These are phyloP conservation scores for Amyloporia xantha DNA, from an alignment of 768 basidiomycete species.

Conservation along the genomic window DNA sequence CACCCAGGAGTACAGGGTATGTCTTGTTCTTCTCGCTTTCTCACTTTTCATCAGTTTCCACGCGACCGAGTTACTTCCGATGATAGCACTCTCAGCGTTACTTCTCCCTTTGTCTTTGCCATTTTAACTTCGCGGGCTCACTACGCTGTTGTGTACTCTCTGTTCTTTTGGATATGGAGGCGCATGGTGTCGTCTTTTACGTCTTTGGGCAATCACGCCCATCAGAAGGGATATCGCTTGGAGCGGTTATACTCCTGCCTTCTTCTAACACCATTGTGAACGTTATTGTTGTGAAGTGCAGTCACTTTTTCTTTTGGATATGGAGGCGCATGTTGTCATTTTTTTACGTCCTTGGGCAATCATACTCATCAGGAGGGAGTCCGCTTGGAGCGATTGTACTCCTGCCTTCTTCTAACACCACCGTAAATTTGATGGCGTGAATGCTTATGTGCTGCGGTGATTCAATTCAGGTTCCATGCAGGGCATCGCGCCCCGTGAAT, in stretches of 20 bases:
- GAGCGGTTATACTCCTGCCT: neutral
- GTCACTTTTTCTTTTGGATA: neutral
- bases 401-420: neutral
- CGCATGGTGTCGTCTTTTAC: neutral
- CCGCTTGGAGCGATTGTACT: neutral
- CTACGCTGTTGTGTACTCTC: too few species aligned
- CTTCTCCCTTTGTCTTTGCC: neutral
- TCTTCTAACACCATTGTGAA: neutral
- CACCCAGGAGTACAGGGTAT: constrained; percentile 44
- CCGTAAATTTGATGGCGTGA: constrained; percentile 3
- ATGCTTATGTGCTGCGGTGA: constrained; percentile 14
- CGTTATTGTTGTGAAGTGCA: too few species aligned
- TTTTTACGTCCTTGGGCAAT: constrained; percentile 2
- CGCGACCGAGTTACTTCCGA: neutral
- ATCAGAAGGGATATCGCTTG: neutral
- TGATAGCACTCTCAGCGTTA: neutral
- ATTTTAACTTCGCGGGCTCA: too few species aligned
- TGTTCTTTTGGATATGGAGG: neutral
- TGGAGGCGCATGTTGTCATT: neutral
- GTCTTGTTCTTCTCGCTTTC: constrained; percentile 18
- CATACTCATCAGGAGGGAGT: neutral
- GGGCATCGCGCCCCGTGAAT: constrained; percentile 33
- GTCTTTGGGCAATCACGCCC: neutral
- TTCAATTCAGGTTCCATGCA: constrained; percentile 22
- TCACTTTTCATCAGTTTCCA: neutral